Evolutionary conservation across 1,284 basidiomycete species (phyloP).

Genomic region (Microbotryum intermedium): DNA sequence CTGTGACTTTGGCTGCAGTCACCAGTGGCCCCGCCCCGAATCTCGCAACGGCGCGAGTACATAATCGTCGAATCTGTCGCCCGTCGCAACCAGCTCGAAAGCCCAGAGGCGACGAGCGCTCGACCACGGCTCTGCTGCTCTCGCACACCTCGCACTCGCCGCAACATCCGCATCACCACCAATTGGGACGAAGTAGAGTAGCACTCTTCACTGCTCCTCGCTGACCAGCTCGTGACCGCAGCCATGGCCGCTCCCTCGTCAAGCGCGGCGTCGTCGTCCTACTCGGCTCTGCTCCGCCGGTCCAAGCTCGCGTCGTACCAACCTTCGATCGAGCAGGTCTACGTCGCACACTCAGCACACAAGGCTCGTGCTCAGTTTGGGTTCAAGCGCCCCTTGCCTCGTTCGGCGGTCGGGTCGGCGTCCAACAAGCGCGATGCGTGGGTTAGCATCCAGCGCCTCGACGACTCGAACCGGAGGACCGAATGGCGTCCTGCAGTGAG

Average conservation of each 20-base stretch:
- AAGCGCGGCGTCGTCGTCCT: slow-evolving; percentile 12
- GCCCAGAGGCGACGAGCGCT: too few relatives aligned
- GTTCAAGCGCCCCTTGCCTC: slow-evolving; percentile 27
- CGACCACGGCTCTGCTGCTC: not conserved
- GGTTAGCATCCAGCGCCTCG: slow-evolving; percentile 20
- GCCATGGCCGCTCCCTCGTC: not conserved
- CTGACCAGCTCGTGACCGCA: not conserved
- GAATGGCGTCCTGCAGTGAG: slow-evolving; percentile 23
- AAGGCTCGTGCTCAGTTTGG: slow-evolving; percentile 27
- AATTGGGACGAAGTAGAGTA: too few relatives aligned
- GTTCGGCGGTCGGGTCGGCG: slow-evolving; percentile 1
- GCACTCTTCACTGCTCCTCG: not conserved
- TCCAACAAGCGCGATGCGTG: slow-evolving; percentile 7
- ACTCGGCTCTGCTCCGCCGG: slow-evolving; percentile 30
- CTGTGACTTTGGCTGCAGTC: too few relatives aligned
- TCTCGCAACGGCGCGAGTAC: too few relatives aligned
- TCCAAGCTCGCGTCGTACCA: slow-evolving; percentile 30
- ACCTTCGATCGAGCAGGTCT: slow-evolving; percentile 30
- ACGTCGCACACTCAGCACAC: slow-evolving; percentile 19
- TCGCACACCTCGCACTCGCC: not conserved
- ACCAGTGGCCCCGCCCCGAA: too few relatives aligned
- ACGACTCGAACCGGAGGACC: slow-evolving; percentile 22
- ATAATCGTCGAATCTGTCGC: too few relatives aligned
- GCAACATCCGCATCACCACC: not conserved
- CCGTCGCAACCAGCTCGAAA: too few relatives aligned